Conservation (phyloP, 2,329 filamentous ascomycete genomes). For the Pseudopyrenochaeta lycopersici region DNA sequence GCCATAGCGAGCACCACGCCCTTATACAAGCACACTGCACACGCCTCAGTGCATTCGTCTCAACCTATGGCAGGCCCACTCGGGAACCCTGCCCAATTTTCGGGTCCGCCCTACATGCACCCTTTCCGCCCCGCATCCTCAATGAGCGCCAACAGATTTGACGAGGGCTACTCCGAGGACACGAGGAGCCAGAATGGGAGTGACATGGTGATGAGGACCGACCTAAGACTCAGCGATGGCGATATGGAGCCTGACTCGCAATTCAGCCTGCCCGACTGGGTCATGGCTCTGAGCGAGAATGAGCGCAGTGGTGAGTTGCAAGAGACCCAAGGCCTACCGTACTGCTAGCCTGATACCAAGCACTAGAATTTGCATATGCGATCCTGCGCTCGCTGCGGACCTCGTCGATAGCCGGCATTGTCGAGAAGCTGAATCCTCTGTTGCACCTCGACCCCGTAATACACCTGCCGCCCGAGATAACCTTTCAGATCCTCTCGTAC, state of each 20-base stretch:
- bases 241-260: constrained; percentile 43
- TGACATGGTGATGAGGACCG: constrained; percentile 51
- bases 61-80: constrained; percentile 43
- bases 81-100: constrained; percentile 36
- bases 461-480: constrained; percentile 88
- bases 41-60: background rate
- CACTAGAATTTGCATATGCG: constrained; percentile 78
- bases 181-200: constrained; percentile 60
- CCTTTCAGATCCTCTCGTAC: constrained; percentile 86
- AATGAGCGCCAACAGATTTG: constrained; percentile 61
- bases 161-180: constrained; percentile 90
- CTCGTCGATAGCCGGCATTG: constrained; percentile 79
- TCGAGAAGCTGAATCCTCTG: constrained; percentile 80
- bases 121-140: constrained; percentile 46
- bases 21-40: constrained; percentile 5
- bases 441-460: constrained; percentile 92
- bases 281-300: constrained; percentile 62
- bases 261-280: constrained; percentile 62
- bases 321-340: background rate
- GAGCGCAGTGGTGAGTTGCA: constrained; percentile 62
- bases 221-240: constrained; percentile 43
- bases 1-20: constrained; percentile 1
- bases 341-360: constrained; percentile 5
- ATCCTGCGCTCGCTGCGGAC: constrained; percentile 82
- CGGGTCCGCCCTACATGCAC: constrained; percentile 45